A percentile compares a stretch with the other conserved stretches of the same genome.
Evolutionary conservation across 805 yeast species (phyloP).

Genomic region (Kodamaea neixiangensis): DNA sequence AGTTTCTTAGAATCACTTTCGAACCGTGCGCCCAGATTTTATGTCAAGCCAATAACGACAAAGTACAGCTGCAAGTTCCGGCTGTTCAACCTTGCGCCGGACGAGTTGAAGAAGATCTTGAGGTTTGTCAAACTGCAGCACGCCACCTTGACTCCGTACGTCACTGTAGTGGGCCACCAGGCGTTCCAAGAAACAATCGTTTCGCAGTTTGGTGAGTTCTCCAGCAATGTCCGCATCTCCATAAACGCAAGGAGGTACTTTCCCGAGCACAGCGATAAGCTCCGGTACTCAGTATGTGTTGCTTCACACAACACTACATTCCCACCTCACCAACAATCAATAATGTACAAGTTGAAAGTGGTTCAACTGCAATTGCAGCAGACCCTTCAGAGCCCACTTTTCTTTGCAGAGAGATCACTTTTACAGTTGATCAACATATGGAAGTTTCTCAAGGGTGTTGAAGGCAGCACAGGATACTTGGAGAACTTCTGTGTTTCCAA

Average conservation of each 20-base stretch:
- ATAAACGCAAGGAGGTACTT: constrained; percentile 10
- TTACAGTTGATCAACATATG: constrained; percentile 9
- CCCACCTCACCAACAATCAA: neutral
- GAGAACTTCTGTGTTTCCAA: constrained; percentile 11
- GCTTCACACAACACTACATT: constrained; percentile 5
- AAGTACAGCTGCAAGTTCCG: constrained; percentile 7
- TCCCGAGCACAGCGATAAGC: constrained; percentile 5
- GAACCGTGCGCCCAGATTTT: constrained; percentile 7
- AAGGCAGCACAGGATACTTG: constrained; percentile 8
- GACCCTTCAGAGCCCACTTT: constrained; percentile 6
- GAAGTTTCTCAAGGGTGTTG: constrained; percentile 9
- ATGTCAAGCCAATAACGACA: constrained; percentile 4
- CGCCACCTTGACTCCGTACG: constrained; percentile 9
- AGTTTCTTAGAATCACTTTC: constrained; percentile 1
- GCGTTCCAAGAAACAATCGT: constrained; percentile 7
- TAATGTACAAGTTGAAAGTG: neutral
- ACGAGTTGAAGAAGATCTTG: neutral
- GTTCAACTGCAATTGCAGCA: constrained; percentile 7
- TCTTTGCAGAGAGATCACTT: constrained; percentile 9
- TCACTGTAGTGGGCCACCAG: constrained; percentile 8
- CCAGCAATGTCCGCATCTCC: constrained; percentile 11
- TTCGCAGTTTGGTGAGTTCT: constrained; percentile 7
- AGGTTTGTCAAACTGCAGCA: constrained; percentile 6
- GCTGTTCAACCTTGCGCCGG: constrained; percentile 3
- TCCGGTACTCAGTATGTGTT: constrained; percentile 9